phyloP scores from a whole-genome alignment of 768 basidiomycete genomes.

The Tulasnella sp. region DNA sequence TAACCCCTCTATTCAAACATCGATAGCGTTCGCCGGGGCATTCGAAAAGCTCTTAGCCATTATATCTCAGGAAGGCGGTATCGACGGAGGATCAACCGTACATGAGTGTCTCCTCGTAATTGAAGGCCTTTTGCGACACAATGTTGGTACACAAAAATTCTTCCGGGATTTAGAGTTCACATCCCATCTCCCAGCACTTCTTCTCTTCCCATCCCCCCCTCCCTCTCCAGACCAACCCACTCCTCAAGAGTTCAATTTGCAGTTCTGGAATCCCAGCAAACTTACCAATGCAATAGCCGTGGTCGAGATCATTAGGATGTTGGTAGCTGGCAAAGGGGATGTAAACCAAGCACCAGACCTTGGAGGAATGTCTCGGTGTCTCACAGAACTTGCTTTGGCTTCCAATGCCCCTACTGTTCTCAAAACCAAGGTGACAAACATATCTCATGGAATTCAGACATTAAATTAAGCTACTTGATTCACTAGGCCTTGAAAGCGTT shows the following conservation, averaged over 20 bases:
- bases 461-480: background rate
- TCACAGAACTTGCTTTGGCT: slow-evolving; percentile 77
- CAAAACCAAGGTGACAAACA: slow-evolving; percentile 58
- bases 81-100: slow-evolving; percentile 79
- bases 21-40: slow-evolving; percentile 90
- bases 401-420: slow-evolving; percentile 84
- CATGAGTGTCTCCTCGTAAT: slow-evolving; percentile 78
- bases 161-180: slow-evolving; percentile 80
- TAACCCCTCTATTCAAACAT: slow-evolving; percentile 89
- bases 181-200: slow-evolving; percentile 48
- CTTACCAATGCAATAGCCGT: slow-evolving; percentile 64
- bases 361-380: slow-evolving; percentile 47
- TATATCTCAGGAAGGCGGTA: slow-evolving; percentile 73
- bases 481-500: slow-evolving; percentile 46
- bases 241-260: slow-evolving; percentile 86
- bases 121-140: slow-evolving; percentile 79
- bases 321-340: slow-evolving; percentile 38
- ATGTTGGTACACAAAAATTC: slow-evolving; percentile 97
- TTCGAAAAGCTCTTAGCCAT: slow-evolving; percentile 93
- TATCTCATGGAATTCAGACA: background rate
- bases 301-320: slow-evolving; percentile 72
- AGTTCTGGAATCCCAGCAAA: slow-evolving; percentile 95
- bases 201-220: slow-evolving; percentile 56
- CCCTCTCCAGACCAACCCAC: slow-evolving; percentile 37
- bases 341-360: slow-evolving; percentile 30